Conservation (phyloP, 192 early-diverging fungal species). For the Gryganskiella cystojenkinii region DNA sequence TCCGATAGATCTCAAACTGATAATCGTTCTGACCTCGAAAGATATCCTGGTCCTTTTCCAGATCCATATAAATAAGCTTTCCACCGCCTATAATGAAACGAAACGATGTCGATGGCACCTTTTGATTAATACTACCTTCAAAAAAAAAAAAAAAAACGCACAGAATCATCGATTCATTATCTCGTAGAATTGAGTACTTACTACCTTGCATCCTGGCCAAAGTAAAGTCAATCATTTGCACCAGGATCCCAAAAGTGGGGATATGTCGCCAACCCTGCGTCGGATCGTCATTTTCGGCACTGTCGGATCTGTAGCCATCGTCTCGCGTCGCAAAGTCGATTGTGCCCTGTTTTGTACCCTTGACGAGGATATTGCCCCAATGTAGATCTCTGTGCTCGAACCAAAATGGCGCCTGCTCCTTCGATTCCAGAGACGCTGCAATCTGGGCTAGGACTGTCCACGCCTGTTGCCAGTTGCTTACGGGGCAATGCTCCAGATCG, state of each 20-base stretch:
- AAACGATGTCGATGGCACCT: not conserved
- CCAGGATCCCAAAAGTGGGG: constrained; percentile 70
- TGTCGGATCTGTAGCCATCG: not conserved
- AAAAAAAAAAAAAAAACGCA: no score
- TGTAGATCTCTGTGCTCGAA: constrained; percentile 81
- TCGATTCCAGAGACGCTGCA: constrained; percentile 67
- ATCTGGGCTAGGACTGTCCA: constrained; percentile 77
- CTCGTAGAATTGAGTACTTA: no score
- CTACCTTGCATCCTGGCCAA: constrained; percentile 68
- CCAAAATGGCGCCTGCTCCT: constrained; percentile 54
- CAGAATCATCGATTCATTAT: no score
- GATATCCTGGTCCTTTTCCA: constrained; percentile 41
- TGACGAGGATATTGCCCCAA: constrained; percentile 81
- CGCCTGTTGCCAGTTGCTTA: constrained; percentile 70
- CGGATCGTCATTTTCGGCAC: not conserved
- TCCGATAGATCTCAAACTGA: constrained; percentile 79
- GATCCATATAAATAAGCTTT: constrained; percentile 42
- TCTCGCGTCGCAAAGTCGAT: constrained; percentile 13
- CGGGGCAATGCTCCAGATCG: constrained; percentile 69
- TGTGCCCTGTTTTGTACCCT: constrained; percentile 13
- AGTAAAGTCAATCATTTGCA: constrained; percentile 80
- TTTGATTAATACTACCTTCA: no score
- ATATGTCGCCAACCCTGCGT: constrained; percentile 18
- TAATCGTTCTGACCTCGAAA: constrained; percentile 65
- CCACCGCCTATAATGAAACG: constrained; percentile 8